These are phyloP conservation scores for Penstemon newberryi DNA, from an alignment of 257 asterid species.

Conservation along the genomic window DNA sequence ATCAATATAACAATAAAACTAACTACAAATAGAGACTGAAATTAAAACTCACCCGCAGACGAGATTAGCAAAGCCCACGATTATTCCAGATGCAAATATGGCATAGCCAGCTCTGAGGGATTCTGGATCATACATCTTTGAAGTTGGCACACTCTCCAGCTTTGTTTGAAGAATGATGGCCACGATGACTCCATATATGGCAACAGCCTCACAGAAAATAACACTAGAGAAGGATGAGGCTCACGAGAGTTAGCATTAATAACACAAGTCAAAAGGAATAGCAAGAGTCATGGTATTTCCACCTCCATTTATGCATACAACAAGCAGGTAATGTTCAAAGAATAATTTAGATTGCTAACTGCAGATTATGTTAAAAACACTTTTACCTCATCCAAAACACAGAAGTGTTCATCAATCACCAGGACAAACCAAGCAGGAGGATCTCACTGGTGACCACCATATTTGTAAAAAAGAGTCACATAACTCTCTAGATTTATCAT, in stretches of 20 bases:
- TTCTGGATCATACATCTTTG: slow-evolving; percentile 63
- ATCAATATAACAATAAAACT: not conserved
- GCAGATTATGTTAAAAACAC: too few species aligned
- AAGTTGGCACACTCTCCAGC: slow-evolving; percentile 64
- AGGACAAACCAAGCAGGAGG: too few species aligned
- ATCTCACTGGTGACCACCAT: too few species aligned
- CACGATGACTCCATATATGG: slow-evolving; percentile 81
- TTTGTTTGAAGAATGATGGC: slow-evolving; percentile 88
- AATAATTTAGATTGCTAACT: too few species aligned
- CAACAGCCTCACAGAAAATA: slow-evolving; percentile 57
- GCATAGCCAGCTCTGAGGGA: slow-evolving; percentile 83
- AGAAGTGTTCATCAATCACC: too few species aligned
- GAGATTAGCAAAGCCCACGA: slow-evolving; percentile 83
- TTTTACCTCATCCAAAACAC: too few species aligned
- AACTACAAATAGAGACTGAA: slow-evolving; percentile 8
- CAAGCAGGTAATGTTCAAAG: too few species aligned
- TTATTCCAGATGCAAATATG: slow-evolving; percentile 79
- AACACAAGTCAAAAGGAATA: slow-evolving; percentile 37
- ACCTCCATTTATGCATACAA: too few species aligned
- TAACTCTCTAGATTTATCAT: too few species aligned
- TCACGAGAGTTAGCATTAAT: too few species aligned
- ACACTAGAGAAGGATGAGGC: too few species aligned
- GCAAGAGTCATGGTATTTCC: not conserved
- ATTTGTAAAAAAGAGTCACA: too few species aligned
- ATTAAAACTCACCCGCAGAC: slow-evolving; percentile 64